Conservation (phyloP, 345 rosid species). For the Syzygium aromaticum region DNA sequence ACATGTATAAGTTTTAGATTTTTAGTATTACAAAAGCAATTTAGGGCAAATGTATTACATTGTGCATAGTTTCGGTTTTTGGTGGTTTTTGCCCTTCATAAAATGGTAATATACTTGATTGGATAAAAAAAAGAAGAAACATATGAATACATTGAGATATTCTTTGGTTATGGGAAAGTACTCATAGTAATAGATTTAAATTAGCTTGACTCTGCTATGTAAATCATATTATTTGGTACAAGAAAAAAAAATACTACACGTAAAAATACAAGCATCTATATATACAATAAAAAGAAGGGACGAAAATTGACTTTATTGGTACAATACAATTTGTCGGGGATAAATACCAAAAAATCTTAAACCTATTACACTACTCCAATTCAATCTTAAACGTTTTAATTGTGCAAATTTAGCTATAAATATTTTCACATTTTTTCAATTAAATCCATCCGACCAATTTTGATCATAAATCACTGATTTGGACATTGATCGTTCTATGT, state of each 20-base stretch:
- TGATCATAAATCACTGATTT: too few relatives aligned
- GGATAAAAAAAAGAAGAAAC: neutral
- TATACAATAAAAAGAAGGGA: neutral
- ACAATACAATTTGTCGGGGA: neutral
- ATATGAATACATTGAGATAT: neutral
- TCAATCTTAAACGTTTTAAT: too few relatives aligned
- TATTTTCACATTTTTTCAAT: too few relatives aligned
- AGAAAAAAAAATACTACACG: neutral
- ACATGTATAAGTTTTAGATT: too few relatives aligned
- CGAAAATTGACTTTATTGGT: neutral
- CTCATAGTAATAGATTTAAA: neutral
- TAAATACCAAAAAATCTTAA: too few relatives aligned
- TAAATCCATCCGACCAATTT: too few relatives aligned
- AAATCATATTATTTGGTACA: neutral
- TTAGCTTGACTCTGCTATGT: neutral
- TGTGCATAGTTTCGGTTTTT: too few relatives aligned
- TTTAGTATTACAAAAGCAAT: too few relatives aligned
- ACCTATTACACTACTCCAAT: too few relatives aligned
- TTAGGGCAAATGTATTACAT: too few relatives aligned
- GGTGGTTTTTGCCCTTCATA: neutral
- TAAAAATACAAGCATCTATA: neutral
- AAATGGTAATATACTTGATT: neutral
- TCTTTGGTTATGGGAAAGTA: neutral
- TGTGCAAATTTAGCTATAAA: too few relatives aligned
- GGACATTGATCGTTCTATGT: fast-evolving